A percentile compares a stretch with the other conserved stretches of the same genome.
These are phyloP conservation scores for Lizonia empirigonia DNA, from an alignment of 2,329 filamentous ascomycete genomes.

Conservation along the genomic window DNA sequence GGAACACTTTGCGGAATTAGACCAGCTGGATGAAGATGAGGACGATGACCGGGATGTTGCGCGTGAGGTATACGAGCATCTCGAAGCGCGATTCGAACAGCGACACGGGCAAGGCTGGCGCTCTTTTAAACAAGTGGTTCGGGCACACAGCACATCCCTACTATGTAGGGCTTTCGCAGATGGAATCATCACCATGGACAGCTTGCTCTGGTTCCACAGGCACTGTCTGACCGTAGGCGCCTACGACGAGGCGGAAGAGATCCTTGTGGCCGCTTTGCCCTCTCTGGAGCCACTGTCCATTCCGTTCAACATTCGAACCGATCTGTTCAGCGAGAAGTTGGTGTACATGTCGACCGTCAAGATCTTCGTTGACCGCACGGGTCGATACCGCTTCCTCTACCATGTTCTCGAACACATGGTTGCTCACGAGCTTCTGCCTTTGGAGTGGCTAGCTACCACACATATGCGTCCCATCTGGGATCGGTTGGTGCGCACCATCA, in stretches of 20 bases:
- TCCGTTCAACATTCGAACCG: conserved; percentile 32
- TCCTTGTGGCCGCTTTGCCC: conserved; percentile 38
- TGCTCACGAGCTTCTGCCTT: conserved; percentile 40
- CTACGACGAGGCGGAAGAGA: conserved; percentile 44
- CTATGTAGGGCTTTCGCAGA: conserved; percentile 47
- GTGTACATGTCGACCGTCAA: conserved; percentile 36
- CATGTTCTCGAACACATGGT: conserved; percentile 44
- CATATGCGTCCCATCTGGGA: conserved; percentile 45
- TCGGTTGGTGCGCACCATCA: conserved; percentile 40
- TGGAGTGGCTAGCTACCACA: conserved; percentile 49
- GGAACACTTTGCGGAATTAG: conserved; percentile 44
- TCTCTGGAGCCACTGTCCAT: conserved; percentile 30
- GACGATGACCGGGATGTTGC: conserved; percentile 45
- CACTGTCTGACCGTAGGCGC: conserved; percentile 41
- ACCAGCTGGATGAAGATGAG: conserved; percentile 35
- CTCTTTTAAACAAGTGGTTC: conserved; percentile 48
- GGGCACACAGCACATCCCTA: conserved; percentile 49
- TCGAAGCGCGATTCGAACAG: conserved; percentile 47
- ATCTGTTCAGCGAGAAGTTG: conserved; percentile 38
- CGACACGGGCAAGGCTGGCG: conserved; percentile 45
- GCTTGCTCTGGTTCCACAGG: conserved; percentile 32
- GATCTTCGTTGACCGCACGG: conserved; percentile 34
- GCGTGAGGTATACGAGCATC: conserved; percentile 48
- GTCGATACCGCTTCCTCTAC: conserved; percentile 43
- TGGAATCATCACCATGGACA: conserved; percentile 33